Conservation (phyloP, 495 filamentous ascomycete species). For the Xylaria castorea region DNA sequence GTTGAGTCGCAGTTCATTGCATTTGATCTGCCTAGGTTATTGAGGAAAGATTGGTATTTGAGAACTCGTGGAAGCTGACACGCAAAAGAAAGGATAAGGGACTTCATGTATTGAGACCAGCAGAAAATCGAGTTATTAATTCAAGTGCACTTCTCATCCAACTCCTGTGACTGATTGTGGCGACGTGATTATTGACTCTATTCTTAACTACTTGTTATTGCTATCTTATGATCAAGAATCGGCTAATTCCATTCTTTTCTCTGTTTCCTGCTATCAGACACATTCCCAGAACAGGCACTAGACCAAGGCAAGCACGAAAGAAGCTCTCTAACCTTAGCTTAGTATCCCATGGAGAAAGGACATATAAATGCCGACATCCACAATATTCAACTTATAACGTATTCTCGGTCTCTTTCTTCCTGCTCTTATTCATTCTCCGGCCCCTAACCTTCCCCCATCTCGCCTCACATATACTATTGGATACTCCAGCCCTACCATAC, state of each 20-base stretch:
- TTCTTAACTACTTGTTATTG: not conserved
- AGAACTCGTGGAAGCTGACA: not conserved
- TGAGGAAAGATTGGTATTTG: not conserved
- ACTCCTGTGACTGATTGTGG: not conserved
- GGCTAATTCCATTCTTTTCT: not conserved
- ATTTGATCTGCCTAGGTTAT: not conserved
- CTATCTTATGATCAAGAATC: not conserved
- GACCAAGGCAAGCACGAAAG: too few relatives aligned
- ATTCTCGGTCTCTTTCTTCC: too few relatives aligned
- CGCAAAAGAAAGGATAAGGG: not conserved
- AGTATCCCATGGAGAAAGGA: too few relatives aligned
- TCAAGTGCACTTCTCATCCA: not conserved
- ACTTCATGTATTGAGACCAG: not conserved
- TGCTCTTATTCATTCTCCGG: too few relatives aligned
- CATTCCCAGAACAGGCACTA: not conserved
- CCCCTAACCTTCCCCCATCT: not conserved
- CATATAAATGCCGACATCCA: too few relatives aligned
- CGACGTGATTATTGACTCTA: not conserved
- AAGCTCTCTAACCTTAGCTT: too few relatives aligned
- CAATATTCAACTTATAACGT: too few relatives aligned
- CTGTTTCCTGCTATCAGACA: not conserved
- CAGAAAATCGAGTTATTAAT: not conserved
- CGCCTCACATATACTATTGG: not conserved
- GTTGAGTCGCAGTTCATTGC: not conserved
- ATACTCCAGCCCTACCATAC: not conserved